These are phyloP conservation scores for Lantana camara DNA, from an alignment of 257 asterid species.

Conservation along the genomic window DNA sequence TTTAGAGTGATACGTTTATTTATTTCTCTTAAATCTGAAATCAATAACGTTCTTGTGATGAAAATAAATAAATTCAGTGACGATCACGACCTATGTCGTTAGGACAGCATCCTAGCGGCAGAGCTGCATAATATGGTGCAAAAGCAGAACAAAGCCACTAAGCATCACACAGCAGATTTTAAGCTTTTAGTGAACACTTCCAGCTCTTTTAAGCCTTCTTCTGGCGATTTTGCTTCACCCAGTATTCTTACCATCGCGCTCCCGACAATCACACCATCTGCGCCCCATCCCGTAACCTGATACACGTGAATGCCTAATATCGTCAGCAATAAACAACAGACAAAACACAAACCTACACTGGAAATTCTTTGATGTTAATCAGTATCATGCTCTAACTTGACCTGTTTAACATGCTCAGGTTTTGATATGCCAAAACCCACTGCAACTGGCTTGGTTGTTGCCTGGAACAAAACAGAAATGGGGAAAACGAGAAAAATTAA, in stretches of 20 bases:
- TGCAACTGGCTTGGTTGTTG: conserved; percentile 74
- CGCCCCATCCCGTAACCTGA: conserved; percentile 92
- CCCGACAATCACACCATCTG: conserved; percentile 92
- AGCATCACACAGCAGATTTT: conserved; percentile 61
- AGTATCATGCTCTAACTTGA: conserved; percentile 17
- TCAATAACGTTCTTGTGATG: too few species aligned
- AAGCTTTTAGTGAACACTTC: conserved; percentile 67
- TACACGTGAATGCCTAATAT: not conserved
- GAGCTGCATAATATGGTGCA: conserved; percentile 9
- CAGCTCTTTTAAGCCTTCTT: conserved; percentile 76
- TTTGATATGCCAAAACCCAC: conserved; percentile 93
- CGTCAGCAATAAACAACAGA: conserved; percentile 2
- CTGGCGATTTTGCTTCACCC: conserved; percentile 81
- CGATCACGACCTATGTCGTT: too few species aligned
- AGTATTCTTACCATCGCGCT: conserved; percentile 81
- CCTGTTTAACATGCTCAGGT: conserved; percentile 91
- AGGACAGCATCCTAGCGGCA: conserved; percentile 22
- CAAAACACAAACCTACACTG: not conserved
- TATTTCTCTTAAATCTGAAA: too few species aligned
- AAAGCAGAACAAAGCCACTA: not conserved
- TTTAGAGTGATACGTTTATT: too few species aligned
- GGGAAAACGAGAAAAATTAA: too few species aligned
- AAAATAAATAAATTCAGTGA: not conserved
- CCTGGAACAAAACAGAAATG: conserved; percentile 45
- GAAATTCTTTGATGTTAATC: not conserved